phyloP scores from a whole-genome alignment of 225 moss, liverwort and hornwort genomes.

The Sphagnum tenellum region DNA sequence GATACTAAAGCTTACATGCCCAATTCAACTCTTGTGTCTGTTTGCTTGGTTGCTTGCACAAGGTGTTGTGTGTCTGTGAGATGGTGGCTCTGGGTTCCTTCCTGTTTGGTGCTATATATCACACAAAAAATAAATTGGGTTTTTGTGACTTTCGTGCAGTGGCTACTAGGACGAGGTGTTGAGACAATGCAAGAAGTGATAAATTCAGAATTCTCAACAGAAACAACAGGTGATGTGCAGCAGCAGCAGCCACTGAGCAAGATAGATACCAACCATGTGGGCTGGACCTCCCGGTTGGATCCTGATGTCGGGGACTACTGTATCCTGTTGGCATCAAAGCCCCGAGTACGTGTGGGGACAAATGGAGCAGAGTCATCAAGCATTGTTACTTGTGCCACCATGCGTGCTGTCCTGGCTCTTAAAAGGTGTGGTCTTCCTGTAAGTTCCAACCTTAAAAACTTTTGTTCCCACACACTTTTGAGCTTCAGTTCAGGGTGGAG shows the following conservation, averaged over 20 bases:
- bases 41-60: not conserved
- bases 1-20: not conserved
- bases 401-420: conserved; percentile 65
- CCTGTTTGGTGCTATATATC: too few relatives aligned
- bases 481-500: not conserved
- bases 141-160: conserved; percentile 38
- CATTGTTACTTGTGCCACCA: conserved; percentile 43
- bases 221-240: too few relatives aligned
- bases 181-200: conserved; percentile 70
- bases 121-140: too few relatives aligned
- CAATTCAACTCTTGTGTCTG: not conserved
- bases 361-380: conserved; percentile 32
- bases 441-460: conserved; percentile 18
- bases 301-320: conserved; percentile 71
- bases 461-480: too few relatives aligned
- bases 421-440: conserved; percentile 72
- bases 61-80: too few relatives aligned
- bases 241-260: too few relatives aligned
- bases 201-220: too few relatives aligned
- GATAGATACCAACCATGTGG: too few relatives aligned
- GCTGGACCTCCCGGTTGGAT: conserved; percentile 33
- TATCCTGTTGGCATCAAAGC: conserved; percentile 61
- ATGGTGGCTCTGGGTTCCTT: too few relatives aligned
- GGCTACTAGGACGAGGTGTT: conserved; percentile 78
- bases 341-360: conserved; percentile 53